These are phyloP conservation scores for Prunus dulcis DNA, from an alignment of 306 rosid species.

Conservation along the genomic window DNA sequence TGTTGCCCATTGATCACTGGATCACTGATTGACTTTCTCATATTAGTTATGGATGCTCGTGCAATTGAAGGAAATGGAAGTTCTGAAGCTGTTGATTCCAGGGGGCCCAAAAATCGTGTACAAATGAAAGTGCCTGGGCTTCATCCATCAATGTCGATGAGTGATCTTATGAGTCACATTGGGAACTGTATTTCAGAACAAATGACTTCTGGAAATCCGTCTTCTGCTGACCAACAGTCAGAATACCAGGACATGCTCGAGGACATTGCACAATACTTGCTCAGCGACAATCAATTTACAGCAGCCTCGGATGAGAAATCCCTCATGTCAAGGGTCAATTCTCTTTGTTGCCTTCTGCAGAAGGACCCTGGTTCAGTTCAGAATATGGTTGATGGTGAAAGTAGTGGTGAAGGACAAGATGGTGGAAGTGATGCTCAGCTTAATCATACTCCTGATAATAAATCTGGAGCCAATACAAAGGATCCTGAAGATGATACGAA, in stretches of 20 bases:
- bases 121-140: conserved; percentile 69
- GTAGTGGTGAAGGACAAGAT: conserved; percentile 29
- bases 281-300: conserved; percentile 61
- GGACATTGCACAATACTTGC: conserved; percentile 66
- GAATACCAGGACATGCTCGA: conserved; percentile 59
- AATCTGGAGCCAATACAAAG: conserved; percentile 26
- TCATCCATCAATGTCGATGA: conserved; percentile 69
- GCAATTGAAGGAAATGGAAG: conserved; percentile 58
- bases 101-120: conserved; percentile 50
- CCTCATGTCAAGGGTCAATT: conserved; percentile 85
- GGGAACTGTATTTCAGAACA: conserved; percentile 72
- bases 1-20: not conserved
- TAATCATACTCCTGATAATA: conserved; percentile 16
- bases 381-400: conserved; percentile 31
- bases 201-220: conserved; percentile 47
- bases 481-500: conserved; percentile 36
- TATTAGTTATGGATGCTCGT: conserved; percentile 40
- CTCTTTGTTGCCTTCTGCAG: conserved; percentile 78
- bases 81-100: conserved; percentile 54
- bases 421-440: conserved; percentile 35
- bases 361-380: conserved; percentile 56
- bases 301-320: conserved; percentile 73
- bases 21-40: conserved; percentile 17
- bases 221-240: conserved; percentile 44
- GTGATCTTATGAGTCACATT: conserved; percentile 67